phyloP scores from a whole-genome alignment of 768 basidiomycete genomes.

The Termitomyces sp. region DNA sequence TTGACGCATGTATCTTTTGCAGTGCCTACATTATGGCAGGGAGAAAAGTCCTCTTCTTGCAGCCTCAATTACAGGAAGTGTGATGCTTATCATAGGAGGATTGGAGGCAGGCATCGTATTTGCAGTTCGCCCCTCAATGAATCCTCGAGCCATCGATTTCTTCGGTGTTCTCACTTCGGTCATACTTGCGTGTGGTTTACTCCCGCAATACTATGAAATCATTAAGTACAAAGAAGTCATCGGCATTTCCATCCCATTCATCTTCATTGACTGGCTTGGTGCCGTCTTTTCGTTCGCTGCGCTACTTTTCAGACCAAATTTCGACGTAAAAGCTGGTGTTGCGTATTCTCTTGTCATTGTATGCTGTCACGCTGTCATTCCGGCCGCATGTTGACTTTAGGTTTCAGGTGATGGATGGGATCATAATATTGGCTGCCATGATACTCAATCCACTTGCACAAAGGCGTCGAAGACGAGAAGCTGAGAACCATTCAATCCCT shows the following conservation, averaged over 20 bases:
- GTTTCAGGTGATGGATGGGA: conserved; percentile 51
- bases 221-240: conserved; percentile 54
- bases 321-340: conserved; percentile 60
- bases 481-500: conserved; percentile 1
- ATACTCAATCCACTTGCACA: conserved; percentile 60
- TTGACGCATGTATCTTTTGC: conserved; percentile 2
- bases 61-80: conserved; percentile 27
- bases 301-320: conserved; percentile 56
- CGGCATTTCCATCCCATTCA: conserved; percentile 68
- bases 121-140: conserved; percentile 43
- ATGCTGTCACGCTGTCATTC: conserved; percentile 15
- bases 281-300: conserved; percentile 67
- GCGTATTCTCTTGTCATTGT: conserved; percentile 63
- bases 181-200: conserved; percentile 43
- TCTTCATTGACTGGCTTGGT: conserved; percentile 64
- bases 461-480: conserved; percentile 25
- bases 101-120: conserved; percentile 59
- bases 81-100: conserved; percentile 42
- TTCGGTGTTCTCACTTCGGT: conserved; percentile 61
- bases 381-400: background rate
- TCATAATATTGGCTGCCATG: conserved; percentile 56
- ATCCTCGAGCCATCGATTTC: conserved; percentile 34
- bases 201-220: conserved; percentile 75
- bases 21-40: conserved; percentile 66
- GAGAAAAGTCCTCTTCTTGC: conserved; percentile 31